Percentiles rank a stretch among this genome's conserved stretches.
phyloP scores from a whole-genome alignment of 768 basidiomycete species.

The Termitomyces sp. region DNA sequence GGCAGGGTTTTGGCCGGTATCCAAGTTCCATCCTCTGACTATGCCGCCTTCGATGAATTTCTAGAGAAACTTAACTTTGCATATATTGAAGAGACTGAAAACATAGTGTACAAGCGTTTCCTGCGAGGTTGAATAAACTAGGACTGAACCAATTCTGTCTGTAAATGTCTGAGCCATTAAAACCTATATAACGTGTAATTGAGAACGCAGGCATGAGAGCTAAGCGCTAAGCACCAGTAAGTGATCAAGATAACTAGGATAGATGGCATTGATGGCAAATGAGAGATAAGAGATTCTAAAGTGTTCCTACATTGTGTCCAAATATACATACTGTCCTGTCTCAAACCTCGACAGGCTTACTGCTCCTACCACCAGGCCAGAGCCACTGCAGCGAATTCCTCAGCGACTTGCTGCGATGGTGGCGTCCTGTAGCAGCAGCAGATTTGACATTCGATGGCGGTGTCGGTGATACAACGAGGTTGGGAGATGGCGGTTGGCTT shows the following conservation, averaged over 20 bases:
- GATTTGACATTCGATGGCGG: constrained; percentile 6
- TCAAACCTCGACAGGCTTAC: constrained; percentile 17
- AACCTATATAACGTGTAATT: background rate
- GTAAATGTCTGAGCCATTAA: background rate
- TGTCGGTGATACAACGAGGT: constrained; percentile 8
- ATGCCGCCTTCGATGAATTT: constrained; percentile 67
- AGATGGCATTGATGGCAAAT: background rate
- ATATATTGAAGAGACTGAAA: constrained; percentile 92
- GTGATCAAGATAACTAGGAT: background rate
- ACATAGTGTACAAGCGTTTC: constrained; percentile 78
- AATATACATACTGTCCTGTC: background rate
- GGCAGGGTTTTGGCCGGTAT: constrained; percentile 93
- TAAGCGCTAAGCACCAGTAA: background rate
- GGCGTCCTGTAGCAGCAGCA: constrained; percentile 9
- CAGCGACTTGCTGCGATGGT: constrained; percentile 22
- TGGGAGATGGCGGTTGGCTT: constrained; percentile 14
- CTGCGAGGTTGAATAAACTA: constrained; percentile 33
- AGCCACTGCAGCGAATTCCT: constrained; percentile 27
- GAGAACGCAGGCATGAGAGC: background rate
- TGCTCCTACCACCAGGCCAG: constrained; percentile 18
- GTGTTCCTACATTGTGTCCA: background rate
- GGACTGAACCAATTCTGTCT: background rate
- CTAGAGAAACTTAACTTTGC: constrained; percentile 77
- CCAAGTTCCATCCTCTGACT: constrained; percentile 76
- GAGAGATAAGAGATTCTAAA: background rate